A percentile compares a stretch with the other conserved stretches of the same genome.
phyloP scores from a whole-genome alignment of 345 rosid species.

The Eucalyptus dawsonii region DNA sequence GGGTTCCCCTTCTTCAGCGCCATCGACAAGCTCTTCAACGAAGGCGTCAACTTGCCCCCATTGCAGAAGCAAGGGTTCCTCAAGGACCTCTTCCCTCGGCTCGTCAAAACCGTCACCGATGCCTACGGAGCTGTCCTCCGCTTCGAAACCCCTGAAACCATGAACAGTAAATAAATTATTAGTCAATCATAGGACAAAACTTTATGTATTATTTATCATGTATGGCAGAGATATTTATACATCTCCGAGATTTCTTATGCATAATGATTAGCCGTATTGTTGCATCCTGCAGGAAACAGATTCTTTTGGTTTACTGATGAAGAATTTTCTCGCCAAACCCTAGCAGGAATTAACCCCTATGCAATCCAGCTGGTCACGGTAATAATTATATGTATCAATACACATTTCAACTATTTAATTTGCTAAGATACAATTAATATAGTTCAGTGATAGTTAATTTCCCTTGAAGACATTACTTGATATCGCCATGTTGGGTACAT shows the following conservation, averaged over 20 bases:
- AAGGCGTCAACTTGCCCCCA: slow-evolving; percentile 29
- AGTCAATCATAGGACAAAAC: not conserved
- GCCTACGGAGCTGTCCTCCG: slow-evolving; percentile 22
- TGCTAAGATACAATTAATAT: not conserved
- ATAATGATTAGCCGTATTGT: not conserved
- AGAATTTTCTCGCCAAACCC: slow-evolving; percentile 67
- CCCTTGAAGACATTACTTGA: not conserved
- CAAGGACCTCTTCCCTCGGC: slow-evolving; percentile 29
- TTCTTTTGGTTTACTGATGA: slow-evolving; percentile 73
- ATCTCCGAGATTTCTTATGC: not conserved
- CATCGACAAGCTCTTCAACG: slow-evolving; percentile 50
- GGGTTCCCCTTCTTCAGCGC: slow-evolving; percentile 52
- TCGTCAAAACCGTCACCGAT: slow-evolving; percentile 27
- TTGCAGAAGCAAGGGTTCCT: slow-evolving; percentile 13
- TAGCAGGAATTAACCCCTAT: slow-evolving; percentile 69
- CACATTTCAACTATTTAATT: not conserved
- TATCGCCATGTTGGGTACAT: not conserved
- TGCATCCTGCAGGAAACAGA: slow-evolving; percentile 32
- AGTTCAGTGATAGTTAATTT: not conserved
- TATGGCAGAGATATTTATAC: not conserved
- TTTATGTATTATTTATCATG: not conserved
- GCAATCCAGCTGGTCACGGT: slow-evolving; percentile 40
- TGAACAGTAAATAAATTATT: slow-evolving; percentile 10
- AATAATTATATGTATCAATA: not conserved
- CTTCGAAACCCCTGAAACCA: slow-evolving; percentile 42